phyloP scores from a whole-genome alignment of 2,329 filamentous ascomycete genomes.

The Aspergillus sp. region DNA sequence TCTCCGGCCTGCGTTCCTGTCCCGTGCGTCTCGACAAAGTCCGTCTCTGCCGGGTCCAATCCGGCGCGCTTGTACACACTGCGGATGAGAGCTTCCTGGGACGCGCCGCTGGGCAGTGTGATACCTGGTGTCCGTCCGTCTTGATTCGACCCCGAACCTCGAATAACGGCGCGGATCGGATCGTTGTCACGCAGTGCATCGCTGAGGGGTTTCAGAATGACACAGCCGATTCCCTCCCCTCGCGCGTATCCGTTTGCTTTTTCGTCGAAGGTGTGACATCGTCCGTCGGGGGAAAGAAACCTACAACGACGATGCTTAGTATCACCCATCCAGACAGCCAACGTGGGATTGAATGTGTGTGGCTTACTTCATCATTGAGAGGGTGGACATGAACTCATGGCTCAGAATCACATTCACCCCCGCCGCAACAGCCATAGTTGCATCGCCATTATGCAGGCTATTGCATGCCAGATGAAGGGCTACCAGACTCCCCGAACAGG shows the following conservation, averaged over 20 bases:
- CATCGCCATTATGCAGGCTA: conserved; percentile 21
- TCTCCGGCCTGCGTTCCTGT: conserved; percentile 36
- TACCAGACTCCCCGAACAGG: conserved; percentile 26
- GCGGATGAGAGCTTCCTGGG: conserved; percentile 36
- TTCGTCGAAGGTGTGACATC: conserved; percentile 37
- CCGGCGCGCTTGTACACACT: conserved; percentile 31
- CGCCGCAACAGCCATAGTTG: conserved; percentile 22
- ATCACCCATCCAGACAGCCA: neutral
- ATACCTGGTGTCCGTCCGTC: conserved; percentile 49
- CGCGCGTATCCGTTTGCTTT: conserved; percentile 47
- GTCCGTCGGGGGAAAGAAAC: conserved; percentile 28
- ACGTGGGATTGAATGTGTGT: too few species aligned
- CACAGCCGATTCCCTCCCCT: conserved; percentile 44
- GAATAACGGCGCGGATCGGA: conserved; percentile 44
- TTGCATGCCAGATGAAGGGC: conserved; percentile 34
- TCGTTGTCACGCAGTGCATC: conserved; percentile 44
- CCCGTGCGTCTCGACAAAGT: conserved; percentile 31
- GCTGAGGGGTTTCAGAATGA: conserved; percentile 44
- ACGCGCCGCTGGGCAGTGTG: conserved; percentile 40
- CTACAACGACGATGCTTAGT: conserved; percentile 4
- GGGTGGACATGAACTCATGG: conserved; percentile 26
- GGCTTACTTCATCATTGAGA: conserved; percentile 19
- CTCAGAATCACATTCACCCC: conserved; percentile 26
- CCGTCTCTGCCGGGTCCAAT: conserved; percentile 19
- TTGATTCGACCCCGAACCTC: conserved; percentile 41